These are phyloP conservation scores for Ephemerocybe angulata DNA, from an alignment of 768 basidiomycete genomes.

Conservation along the genomic window DNA sequence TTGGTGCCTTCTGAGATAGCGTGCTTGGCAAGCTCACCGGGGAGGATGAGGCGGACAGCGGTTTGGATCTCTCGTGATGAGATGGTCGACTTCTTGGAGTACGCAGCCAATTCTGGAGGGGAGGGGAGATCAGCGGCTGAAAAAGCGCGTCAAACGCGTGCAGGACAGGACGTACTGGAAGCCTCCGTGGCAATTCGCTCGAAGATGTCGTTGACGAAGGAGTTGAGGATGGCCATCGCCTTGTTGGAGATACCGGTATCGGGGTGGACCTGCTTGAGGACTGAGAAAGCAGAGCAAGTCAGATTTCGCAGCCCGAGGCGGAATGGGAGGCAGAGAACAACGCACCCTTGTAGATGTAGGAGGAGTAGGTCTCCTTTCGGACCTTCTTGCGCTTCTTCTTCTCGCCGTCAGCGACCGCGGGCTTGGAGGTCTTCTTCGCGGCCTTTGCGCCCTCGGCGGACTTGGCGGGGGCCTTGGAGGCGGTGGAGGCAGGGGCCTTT, in stretches of 20 bases:
- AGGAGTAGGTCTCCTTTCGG: conserved; percentile 90
- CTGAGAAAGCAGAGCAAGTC: conserved; percentile 33
- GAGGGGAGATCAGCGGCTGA: background rate
- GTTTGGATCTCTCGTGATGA: conserved; percentile 99
- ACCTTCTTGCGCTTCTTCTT: conserved; percentile 89
- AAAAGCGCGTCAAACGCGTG: background rate
- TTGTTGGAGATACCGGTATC: conserved; percentile 99
- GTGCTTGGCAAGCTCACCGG: conserved; percentile 97
- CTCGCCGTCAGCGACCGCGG: conserved; percentile 53
- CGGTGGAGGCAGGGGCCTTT: conserved; percentile 68
- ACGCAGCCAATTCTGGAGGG: conserved; percentile 80
- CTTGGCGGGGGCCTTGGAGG: conserved; percentile 72
- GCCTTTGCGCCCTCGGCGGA: conserved; percentile 59
- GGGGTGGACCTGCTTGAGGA: conserved; percentile 96
- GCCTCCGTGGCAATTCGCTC: conserved; percentile 92
- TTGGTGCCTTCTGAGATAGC: conserved; percentile 92
- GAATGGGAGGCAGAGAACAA: background rate
- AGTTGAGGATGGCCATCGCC: conserved; percentile 95
- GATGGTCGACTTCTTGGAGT: conserved; percentile 99
- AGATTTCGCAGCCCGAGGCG: background rate
- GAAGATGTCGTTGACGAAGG: conserved; percentile 94
- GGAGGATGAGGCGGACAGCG: conserved; percentile 92
- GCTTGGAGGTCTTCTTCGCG: conserved; percentile 73
- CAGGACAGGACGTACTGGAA: conserved; percentile 56
- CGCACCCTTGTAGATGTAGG: conserved; percentile 91